These are phyloP conservation scores for Rosa multiflora DNA, from an alignment of 306 rosid genomes.

Conservation along the genomic window DNA sequence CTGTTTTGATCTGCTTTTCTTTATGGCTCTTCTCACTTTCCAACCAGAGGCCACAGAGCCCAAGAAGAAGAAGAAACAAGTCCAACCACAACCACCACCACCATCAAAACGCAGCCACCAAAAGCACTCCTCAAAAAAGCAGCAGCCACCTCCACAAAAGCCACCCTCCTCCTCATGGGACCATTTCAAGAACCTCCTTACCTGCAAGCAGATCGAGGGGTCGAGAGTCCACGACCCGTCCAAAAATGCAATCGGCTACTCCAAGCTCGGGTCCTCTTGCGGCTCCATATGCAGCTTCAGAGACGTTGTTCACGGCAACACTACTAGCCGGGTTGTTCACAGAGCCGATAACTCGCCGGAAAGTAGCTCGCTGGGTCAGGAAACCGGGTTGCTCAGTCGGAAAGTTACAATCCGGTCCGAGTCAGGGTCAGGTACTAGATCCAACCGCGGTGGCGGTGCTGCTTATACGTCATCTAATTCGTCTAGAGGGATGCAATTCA, in stretches of 20 bases:
- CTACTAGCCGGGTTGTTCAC: constrained; percentile 61
- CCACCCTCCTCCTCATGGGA: constrained; percentile 72
- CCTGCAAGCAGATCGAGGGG: constrained; percentile 87
- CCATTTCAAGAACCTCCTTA: constrained; percentile 79
- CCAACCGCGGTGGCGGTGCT: constrained; percentile 39
- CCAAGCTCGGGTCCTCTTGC: constrained; percentile 85
- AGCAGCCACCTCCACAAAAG: constrained; percentile 27
- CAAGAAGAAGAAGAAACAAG: constrained; percentile 23
- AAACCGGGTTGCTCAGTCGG: constrained; percentile 53
- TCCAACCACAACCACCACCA: background rate
- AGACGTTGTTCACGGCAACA: constrained; percentile 83
- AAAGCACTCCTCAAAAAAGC: constrained; percentile 27
- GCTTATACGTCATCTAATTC: constrained; percentile 43
- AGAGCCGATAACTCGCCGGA: constrained; percentile 90
- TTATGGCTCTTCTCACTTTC: constrained; percentile 65
- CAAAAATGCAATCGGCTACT: constrained; percentile 38
- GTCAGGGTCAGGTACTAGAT: constrained; percentile 42
- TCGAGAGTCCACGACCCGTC: constrained; percentile 74
- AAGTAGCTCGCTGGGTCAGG: constrained; percentile 81
- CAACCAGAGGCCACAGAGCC: constrained; percentile 47
- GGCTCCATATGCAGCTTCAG: constrained; percentile 88
- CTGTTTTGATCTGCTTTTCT: constrained; percentile 5
- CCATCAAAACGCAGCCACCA: constrained; percentile 30
- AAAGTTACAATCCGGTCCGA: constrained; percentile 33
- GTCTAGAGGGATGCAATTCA: constrained; percentile 83